Conservation (phyloP, 2,329 filamentous ascomycete species). For the Hymenotorrendiella dingleyae region DNA sequence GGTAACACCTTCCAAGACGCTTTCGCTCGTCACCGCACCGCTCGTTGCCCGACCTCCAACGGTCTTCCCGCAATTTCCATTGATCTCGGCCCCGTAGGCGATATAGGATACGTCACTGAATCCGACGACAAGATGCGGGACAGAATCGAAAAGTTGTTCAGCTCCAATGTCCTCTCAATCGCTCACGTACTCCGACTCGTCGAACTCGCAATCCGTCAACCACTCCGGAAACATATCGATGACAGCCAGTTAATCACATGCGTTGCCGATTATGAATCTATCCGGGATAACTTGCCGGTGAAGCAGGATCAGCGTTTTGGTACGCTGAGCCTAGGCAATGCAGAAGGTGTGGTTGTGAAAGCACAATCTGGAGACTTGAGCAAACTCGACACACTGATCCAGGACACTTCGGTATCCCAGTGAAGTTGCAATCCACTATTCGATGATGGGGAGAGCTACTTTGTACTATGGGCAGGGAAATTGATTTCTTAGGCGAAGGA, state of each 20-base stretch:
- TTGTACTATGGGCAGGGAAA: too few relatives aligned
- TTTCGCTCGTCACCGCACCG: slow-evolving; percentile 8
- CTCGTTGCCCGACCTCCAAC: slow-evolving; percentile 1
- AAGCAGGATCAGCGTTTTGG: too few relatives aligned
- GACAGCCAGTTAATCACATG: not conserved
- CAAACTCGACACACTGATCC: too few relatives aligned
- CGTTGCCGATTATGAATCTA: too few relatives aligned
- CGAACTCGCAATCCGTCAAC: not conserved
- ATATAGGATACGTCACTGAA: slow-evolving; percentile 3
- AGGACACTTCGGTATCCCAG: too few relatives aligned
- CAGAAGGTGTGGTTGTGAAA: too few relatives aligned
- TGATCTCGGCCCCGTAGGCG: slow-evolving; percentile 1
- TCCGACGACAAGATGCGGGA: not conserved
- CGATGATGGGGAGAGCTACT: too few relatives aligned
- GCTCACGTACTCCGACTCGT: not conserved
- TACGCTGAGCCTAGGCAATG: too few relatives aligned
- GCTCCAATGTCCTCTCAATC: slow-evolving; percentile 45
- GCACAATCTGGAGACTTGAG: too few relatives aligned
- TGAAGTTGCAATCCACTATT: too few relatives aligned
- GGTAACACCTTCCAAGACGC: slow-evolving; percentile 28
- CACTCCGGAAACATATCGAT: not conserved
- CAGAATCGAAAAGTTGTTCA: slow-evolving; percentile 28
- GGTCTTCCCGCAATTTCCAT: slow-evolving; percentile 1
- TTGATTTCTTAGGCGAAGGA: too few relatives aligned
- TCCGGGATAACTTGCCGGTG: too few relatives aligned